phyloP scores from a whole-genome alignment of 805 yeast species.

The Groenewaldozyma tartarivorans region DNA sequence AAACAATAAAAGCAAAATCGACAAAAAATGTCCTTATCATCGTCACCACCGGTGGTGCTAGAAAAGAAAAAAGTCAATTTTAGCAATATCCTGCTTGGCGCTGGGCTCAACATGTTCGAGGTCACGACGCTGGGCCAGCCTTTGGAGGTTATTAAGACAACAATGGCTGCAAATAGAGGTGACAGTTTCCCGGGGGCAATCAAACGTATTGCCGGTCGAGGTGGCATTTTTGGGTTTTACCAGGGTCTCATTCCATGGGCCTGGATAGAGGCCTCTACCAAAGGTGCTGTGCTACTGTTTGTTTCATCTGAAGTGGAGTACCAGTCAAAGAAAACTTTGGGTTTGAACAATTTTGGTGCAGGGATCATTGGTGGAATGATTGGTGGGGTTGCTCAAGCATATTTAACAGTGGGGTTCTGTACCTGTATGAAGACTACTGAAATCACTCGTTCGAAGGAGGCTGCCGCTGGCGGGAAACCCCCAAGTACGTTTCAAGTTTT shows the following conservation, averaged over 20 bases:
- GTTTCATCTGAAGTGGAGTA: conserved; percentile 91
- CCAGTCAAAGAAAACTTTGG: conserved; percentile 46
- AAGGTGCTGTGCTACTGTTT: conserved; percentile 91
- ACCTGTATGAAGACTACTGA: conserved; percentile 99
- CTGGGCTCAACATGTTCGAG: conserved; percentile 85
- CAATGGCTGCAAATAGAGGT: conserved; percentile 94
- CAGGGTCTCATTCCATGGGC: conserved; percentile 99
- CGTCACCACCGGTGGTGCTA: conserved; percentile 24
- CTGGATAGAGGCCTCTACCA: conserved; percentile 98
- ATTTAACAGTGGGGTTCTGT: conserved; percentile 92
- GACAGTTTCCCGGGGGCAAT: conserved; percentile 60
- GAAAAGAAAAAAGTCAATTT: conserved; percentile 81
- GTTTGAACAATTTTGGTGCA: conserved; percentile 57
- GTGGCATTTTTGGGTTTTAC: conserved; percentile 86
- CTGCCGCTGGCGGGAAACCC: conserved; percentile 51
- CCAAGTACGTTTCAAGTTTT: conserved; percentile 80
- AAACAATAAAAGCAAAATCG: no score
- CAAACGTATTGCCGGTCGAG: conserved; percentile 79
- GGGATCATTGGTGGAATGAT: conserved; percentile 95
- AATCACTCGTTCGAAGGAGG: conserved; percentile 82
- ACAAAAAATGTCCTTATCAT: no score
- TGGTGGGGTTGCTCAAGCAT: conserved; percentile 96
- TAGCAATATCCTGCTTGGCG: conserved; percentile 86
- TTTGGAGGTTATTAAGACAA: conserved; percentile 88
- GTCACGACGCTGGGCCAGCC: conserved; percentile 96